Conservation (phyloP, 495 filamentous ascomycete genomes). For the Haplographium delicatum region DNA sequence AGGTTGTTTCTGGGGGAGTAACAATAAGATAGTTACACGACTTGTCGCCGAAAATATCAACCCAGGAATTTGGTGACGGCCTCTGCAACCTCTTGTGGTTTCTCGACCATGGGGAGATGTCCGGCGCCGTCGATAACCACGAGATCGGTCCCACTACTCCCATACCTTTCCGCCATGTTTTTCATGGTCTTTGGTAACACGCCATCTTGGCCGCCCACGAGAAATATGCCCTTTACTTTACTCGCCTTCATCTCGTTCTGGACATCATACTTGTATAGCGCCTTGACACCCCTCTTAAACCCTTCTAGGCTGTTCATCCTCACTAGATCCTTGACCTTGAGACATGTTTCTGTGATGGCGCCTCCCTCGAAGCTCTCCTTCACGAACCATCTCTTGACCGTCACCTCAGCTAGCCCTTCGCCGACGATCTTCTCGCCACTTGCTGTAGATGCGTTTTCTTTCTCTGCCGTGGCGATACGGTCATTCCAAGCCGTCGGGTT, state of each 20-base stretch:
- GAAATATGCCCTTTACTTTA: constrained; percentile 55
- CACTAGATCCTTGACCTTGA: constrained; percentile 55
- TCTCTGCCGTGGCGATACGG: constrained; percentile 62
- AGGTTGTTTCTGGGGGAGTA: too few species aligned
- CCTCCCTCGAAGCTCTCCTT: constrained; percentile 49
- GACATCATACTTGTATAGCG: constrained; percentile 73
- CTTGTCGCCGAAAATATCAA: not conserved
- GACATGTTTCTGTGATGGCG: constrained; percentile 40
- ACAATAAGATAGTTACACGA: not conserved
- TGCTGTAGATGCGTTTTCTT: constrained; percentile 40
- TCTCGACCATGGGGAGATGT: constrained; percentile 80
- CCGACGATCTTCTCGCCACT: constrained; percentile 51
- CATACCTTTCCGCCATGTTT: constrained; percentile 56
- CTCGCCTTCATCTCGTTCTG: constrained; percentile 53
- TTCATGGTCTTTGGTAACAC: constrained; percentile 72
- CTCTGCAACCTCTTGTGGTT: constrained; percentile 58
- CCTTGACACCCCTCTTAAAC: constrained; percentile 62
- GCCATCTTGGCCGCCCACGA: constrained; percentile 69
- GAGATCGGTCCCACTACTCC: constrained; percentile 45
- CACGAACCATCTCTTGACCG: constrained; percentile 72
- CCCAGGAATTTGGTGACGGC: constrained; percentile 50
- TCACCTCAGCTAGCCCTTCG: constrained; percentile 55
- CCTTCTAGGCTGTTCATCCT: constrained; percentile 59
- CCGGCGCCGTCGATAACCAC: constrained; percentile 61
- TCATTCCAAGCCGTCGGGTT: constrained; percentile 75